Base-by-base conservation (phyloP, 768 basidiomycete species). In the Atractiella rhizophila region DNA sequence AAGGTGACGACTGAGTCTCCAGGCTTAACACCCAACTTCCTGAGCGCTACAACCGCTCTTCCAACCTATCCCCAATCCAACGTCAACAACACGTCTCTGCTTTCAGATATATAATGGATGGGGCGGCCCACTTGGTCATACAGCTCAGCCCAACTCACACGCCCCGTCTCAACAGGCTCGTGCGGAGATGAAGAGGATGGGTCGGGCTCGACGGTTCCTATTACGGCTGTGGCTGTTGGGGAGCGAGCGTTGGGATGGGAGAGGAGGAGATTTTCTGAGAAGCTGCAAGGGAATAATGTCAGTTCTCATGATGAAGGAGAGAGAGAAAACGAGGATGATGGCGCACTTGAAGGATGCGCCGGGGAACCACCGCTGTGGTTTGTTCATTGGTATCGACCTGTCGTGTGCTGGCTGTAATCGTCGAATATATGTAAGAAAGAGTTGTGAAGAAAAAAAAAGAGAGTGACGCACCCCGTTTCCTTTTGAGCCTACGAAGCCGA, bases 121-220 rank as follows among this genome's bases (percentile, higher is more conserved):
- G n/a, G n/a, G n/a, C n/a, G n/a, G 19, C 37, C 37, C 16, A 39
- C 37, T 39, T 39, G 27, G 19, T 39, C 27, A 27, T 39, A 39
- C 5, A 39, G 21, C 37, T 39, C 37, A 20, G 28, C 37, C 37
- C 37, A 39, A 28, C 27, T 39, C 5, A 39, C 19, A 12, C 37
- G 20, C 12, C 37, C 37, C 9, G 31, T 19, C 19, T 39, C 37
- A 11, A 39, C 37, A 5, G 37, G 37, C 25, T 39, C 37, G 8
- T 28, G 10, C 9, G 37, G 37, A 9, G 28, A 18, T 10, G 20
- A 19, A 6, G 37, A 39, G 5, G 4, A 15, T 32, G 13, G 8
- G 23, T 39, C 37, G 4, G 37, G 37, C 19, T 39, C 37, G 26
- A 28, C 37, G 28, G 37, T 28, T 16, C 37, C 31, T n/a, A 39